Conservation (phyloP, 306 rosid species). For the Luffa aegyptiaca region DNA sequence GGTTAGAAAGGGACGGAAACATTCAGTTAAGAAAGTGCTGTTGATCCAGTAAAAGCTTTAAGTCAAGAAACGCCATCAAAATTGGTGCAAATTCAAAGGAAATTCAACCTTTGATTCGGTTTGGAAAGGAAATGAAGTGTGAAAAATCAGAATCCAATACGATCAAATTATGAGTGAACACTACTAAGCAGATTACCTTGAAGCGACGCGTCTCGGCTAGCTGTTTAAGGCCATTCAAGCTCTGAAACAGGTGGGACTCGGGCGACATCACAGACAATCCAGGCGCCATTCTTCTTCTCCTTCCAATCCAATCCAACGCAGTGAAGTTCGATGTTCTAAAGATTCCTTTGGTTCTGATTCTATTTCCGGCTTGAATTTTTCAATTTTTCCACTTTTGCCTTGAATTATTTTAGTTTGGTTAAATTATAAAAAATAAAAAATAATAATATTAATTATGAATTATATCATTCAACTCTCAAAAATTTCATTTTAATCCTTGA, state of each 20-base stretch:
- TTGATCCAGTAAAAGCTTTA: background rate
- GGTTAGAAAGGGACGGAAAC: background rate
- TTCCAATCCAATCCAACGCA: background rate
- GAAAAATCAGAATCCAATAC: background rate
- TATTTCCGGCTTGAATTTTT: background rate
- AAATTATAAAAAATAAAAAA: no score
- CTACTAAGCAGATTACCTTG: constrained; percentile 31
- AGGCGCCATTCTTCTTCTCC: constrained; percentile 25
- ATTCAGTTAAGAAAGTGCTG: background rate
- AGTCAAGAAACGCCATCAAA: background rate
- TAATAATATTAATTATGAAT: no score
- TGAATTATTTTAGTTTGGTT: no score
- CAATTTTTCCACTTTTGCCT: no score
- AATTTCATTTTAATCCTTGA: no score
- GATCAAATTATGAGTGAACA: background rate
- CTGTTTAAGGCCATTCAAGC: constrained; percentile 52
- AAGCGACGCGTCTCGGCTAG: constrained; percentile 57
- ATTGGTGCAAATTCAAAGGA: background rate
- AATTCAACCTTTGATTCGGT: background rate
- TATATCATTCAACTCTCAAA: no score
- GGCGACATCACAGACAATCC: constrained; percentile 36
- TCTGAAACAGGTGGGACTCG: constrained; percentile 34
- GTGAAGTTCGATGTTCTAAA: background rate
- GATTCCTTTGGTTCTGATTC: background rate
- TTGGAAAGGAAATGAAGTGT: background rate